Base-by-base conservation (phyloP, 163 green algal species). In the Chlorella variabilis region DNA sequence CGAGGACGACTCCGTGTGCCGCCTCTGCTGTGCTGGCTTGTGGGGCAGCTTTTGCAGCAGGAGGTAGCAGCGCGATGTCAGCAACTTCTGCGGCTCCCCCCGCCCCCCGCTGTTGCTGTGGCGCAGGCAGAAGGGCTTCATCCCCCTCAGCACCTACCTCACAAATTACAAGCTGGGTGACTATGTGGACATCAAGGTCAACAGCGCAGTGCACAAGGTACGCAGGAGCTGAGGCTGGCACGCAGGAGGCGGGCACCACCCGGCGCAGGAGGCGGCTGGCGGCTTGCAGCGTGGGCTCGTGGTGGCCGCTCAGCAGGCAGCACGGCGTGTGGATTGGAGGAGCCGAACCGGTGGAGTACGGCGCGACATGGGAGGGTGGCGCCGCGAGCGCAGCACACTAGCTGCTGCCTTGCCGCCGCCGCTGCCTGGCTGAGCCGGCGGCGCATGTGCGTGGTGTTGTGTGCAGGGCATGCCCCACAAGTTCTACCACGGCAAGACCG, bases 151-250 rank as follows among this genome's bases (percentile, higher is more conserved):
- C 71, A 95, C 89, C 17, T 99, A 99, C 93, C 92, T 99, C 89
- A 93, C 94, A 66, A 96, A 77, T 76, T 99, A 96, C 92, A 97
- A 96, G 90, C 75, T 99, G 59, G 97, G 97, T 48, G 96, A 99
- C 90, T 98, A 97, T 89, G 96, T 99, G n/a, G 96, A 99, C 92
- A 97, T 99, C 89, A 99, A 99, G 88, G 95, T 98, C 71, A 98
- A 98, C 86, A 89, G 88, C 75, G 92, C 94, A 48, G 91, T 98
- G 78, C 95, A 98, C 81, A 97, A 98, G 95, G 94, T 97, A 58
- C 17, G 88, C 15, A 17, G 13, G 31, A n/a, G 21, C n/a, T n/a
- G n/a, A n/a, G n/a, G n/a, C n/a, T n/a, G n/a, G n/a, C n/a, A n/a
- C n/a, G n/a, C n/a, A n/a, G n/a, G n/a, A n/a, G n/a, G n/a, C n/a